Percentiles rank a stretch among this genome's conserved stretches.
Evolutionary conservation across 176 grass and related monocot species (phyloP).

Genomic region (Eleusine indica): DNA sequence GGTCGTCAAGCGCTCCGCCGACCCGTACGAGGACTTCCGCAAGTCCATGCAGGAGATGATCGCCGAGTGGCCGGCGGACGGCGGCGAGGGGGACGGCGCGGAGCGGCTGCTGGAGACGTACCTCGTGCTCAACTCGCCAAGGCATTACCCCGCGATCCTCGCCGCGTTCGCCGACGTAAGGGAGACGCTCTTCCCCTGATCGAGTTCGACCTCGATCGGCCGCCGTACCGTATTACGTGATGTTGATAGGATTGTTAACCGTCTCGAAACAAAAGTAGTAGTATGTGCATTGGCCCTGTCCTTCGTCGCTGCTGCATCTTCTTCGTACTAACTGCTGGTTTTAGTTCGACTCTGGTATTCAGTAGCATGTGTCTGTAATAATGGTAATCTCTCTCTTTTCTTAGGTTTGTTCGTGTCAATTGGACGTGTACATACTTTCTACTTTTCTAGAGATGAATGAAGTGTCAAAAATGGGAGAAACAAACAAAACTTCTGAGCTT

Average conservation of each 20-base stretch:
- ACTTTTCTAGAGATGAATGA: not conserved
- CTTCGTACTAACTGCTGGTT: conserved; percentile 33
- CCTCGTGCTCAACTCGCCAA: conserved; percentile 77
- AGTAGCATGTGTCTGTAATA: not conserved
- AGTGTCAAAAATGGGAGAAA: not conserved
- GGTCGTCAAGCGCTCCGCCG: conserved; percentile 69
- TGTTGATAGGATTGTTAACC: conserved; percentile 39
- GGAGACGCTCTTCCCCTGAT: conserved; percentile 66
- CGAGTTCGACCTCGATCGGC: conserved; percentile 15
- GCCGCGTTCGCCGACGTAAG: conserved; percentile 77
- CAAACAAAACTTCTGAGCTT: not conserved
- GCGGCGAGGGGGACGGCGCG: conserved; percentile 37
- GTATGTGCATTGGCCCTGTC: conserved; percentile 22
- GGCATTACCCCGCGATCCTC: conserved; percentile 79
- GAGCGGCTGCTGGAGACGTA: conserved; percentile 72
- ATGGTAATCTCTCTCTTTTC: conserved; percentile 1
- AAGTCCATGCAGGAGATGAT: conserved; percentile 95
- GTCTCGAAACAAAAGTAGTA: not conserved
- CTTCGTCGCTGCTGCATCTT: conserved; percentile 30
- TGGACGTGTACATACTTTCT: not conserved
- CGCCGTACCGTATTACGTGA: too few relatives aligned
- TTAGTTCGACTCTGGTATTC: conserved; percentile 7
- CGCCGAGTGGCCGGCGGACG: conserved; percentile 44
- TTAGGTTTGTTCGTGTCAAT: conserved; percentile 4
- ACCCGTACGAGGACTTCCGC: conserved; percentile 85